Percentiles rank a stretch among this genome's conserved stretches.
Evolutionary conservation across 192 early-diverging fungal species (phyloP).

Genomic region (Radiomyces spectabilis): DNA sequence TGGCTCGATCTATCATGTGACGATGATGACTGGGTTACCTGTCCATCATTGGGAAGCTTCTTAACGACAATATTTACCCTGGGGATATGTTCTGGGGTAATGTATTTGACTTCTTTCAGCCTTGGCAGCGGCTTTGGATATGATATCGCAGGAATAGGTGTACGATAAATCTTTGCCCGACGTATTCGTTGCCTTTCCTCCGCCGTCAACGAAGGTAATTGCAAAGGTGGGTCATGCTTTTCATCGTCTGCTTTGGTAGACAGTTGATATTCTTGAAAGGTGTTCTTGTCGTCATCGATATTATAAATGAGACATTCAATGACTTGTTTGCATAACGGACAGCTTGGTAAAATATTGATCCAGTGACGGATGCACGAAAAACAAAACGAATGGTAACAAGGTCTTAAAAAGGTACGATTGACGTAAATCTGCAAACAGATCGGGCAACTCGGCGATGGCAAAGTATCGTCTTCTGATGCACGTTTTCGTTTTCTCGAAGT

Average conservation of each 20-base stretch:
- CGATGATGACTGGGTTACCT: neutral
- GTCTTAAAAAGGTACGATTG: conserved; percentile 1
- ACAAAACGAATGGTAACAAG: conserved; percentile 45
- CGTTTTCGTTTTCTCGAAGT: no score
- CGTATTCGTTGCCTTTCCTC: no score
- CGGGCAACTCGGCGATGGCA: neutral
- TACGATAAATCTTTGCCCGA: neutral
- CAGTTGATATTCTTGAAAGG: conserved; percentile 2
- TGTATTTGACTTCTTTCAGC: no score
- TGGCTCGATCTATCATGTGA: neutral
- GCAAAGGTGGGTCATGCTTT: neutral
- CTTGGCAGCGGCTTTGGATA: neutral
- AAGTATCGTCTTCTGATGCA: neutral
- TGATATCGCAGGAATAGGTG: neutral
- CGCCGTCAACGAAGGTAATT: no score
- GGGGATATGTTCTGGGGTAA: neutral
- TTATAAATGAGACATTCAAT: conserved; percentile 14
- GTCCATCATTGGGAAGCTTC: no score
- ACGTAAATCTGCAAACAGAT: neutral
- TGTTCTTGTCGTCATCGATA: neutral
- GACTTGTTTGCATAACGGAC: conserved; percentile 37
- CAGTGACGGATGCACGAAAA: conserved; percentile 37
- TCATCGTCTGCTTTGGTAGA: neutral
- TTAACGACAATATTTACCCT: neutral
- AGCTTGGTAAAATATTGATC: conserved; percentile 24